Percentiles rank a stretch among this genome's conserved stretches.
Conservation (phyloP, 108 stramenopile species). For the Fistulifera pelliculosa region DNA sequence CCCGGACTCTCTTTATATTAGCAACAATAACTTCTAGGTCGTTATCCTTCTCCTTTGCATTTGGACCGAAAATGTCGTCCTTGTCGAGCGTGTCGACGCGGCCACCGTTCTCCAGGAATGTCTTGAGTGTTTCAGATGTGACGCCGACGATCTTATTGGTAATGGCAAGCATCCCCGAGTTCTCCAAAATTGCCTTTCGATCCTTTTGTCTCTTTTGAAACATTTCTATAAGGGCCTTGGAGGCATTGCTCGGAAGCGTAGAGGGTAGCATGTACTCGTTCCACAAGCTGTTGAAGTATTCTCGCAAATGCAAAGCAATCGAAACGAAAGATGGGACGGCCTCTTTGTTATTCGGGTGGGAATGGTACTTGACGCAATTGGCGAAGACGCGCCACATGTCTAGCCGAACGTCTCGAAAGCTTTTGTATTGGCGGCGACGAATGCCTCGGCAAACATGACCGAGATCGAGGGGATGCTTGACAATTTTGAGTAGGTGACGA, state of each 20-base stretch:
- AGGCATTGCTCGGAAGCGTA: slow-evolving; percentile 35
- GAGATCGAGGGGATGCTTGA: slow-evolving; percentile 76
- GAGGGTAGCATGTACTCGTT: slow-evolving; percentile 77
- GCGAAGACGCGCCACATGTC: slow-evolving; percentile 87
- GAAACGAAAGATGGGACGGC: slow-evolving; percentile 78
- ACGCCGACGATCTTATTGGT: slow-evolving; percentile 30
- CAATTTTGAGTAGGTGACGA: slow-evolving; percentile 64
- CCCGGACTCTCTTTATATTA: slow-evolving; percentile 17
- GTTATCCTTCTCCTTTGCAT: slow-evolving; percentile 7
- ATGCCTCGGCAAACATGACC: slow-evolving; percentile 72
- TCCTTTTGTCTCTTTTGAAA: slow-evolving; percentile 42
- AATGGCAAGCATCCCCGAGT: slow-evolving; percentile 40
- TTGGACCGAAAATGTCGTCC: slow-evolving; percentile 40
- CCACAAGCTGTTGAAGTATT: slow-evolving; percentile 83
- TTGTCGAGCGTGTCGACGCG: slow-evolving; percentile 58
- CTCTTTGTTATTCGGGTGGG: slow-evolving; percentile 67
- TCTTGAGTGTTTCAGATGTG: slow-evolving; percentile 27
- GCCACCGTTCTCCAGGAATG: slow-evolving; percentile 54
- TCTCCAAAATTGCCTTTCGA: slow-evolving; percentile 46
- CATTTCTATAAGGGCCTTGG: slow-evolving; percentile 16
- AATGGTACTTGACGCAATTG: slow-evolving; percentile 82
- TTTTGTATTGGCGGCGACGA: slow-evolving; percentile 58
- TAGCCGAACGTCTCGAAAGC: slow-evolving; percentile 58
- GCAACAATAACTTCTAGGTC: slow-evolving; percentile 27
- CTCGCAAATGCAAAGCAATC: slow-evolving; percentile 71